Conservation (phyloP, 2,329 filamentous ascomycete genomes). For the Aspergillus awamori region DNA sequence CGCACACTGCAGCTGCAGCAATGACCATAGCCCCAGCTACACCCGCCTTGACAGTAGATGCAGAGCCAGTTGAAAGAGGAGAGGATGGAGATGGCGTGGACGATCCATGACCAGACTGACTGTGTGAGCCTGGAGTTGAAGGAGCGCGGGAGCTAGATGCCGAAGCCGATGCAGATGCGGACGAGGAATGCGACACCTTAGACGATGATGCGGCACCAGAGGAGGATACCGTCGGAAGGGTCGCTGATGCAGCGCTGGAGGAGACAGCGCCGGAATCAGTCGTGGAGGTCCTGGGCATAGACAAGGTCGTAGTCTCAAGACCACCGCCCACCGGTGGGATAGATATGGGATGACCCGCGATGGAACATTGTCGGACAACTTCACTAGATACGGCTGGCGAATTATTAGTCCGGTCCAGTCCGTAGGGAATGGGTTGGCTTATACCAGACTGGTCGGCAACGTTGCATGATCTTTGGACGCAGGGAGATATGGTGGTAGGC, state of each 20-base stretch:
- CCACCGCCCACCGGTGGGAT: slow-evolving; percentile 34
- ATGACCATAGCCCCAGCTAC: slow-evolving; percentile 29
- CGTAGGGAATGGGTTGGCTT: slow-evolving; percentile 10
- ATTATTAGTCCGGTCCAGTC: background rate
- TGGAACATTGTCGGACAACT: slow-evolving; percentile 39
- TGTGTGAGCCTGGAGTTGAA: background rate
- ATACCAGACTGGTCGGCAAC: slow-evolving; percentile 42
- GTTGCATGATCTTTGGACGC: slow-evolving; percentile 49
- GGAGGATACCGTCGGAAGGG: slow-evolving; percentile 12
- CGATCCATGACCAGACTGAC: background rate
- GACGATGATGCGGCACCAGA: background rate
- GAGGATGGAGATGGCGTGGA: background rate
- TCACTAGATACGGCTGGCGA: slow-evolving; percentile 39
- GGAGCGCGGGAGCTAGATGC: background rate
- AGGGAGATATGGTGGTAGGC: slow-evolving; percentile 48
- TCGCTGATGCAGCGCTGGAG: slow-evolving; percentile 5
- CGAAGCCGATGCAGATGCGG: background rate
- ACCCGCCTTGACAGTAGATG: slow-evolving; percentile 26
- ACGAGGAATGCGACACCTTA: background rate
- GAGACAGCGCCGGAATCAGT: slow-evolving; percentile 8
- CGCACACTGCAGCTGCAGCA: slow-evolving; percentile 21
- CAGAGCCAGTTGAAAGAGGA: slow-evolving; percentile 1
- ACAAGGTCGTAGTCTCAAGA: slow-evolving; percentile 20
- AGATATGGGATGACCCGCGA: slow-evolving; percentile 40
- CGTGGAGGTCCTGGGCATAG: slow-evolving; percentile 10